phyloP scores from a whole-genome alignment of 176 grass and related monocot species.

The Oryza glumipatula region DNA sequence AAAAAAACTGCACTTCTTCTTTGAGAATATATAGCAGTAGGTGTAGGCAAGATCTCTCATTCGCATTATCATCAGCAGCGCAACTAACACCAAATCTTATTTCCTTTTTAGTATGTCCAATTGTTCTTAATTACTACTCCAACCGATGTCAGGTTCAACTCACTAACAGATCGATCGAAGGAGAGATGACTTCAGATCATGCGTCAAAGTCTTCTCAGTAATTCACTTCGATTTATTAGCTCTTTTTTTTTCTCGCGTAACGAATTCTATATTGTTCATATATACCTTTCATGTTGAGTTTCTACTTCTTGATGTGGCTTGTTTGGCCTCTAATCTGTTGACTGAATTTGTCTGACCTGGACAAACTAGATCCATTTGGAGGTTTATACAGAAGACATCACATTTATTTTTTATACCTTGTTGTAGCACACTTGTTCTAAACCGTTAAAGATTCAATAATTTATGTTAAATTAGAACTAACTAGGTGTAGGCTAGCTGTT shows the following conservation, averaged over 20 bases:
- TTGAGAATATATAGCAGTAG: too few species aligned
- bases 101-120: not conserved
- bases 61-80: too few species aligned
- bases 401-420: not conserved
- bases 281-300: not conserved
- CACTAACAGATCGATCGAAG: not conserved
- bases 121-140: not conserved
- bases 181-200: not conserved
- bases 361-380: not conserved
- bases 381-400: not conserved
- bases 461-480: not conserved
- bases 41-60: too few species aligned
- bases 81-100: not conserved
- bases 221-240: not conserved
- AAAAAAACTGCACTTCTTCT: too few species aligned
- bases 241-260: not conserved
- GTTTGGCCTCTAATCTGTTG: not conserved
- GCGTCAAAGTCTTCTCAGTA: slow-evolving; percentile 9
- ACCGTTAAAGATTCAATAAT: not conserved
- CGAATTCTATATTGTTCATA: not conserved
- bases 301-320: not conserved
- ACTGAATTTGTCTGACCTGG: not conserved
- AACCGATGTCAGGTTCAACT: slow-evolving; percentile 27
- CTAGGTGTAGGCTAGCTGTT: not conserved
- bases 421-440: not conserved